Evolutionary conservation across 345 rosid species (phyloP).

Genomic region (Aegle marmelos): DNA sequence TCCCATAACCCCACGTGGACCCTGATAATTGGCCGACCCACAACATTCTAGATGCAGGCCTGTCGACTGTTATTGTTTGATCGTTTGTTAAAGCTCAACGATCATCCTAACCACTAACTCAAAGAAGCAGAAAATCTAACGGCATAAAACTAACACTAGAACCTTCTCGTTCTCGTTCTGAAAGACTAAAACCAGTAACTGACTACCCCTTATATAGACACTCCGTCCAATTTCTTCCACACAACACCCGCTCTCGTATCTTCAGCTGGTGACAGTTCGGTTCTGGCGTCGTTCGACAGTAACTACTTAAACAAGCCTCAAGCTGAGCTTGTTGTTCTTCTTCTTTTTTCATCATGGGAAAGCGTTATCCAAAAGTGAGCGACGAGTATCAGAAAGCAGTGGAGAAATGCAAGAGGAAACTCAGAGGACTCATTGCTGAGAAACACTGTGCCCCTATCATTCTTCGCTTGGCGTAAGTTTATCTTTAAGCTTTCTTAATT

Average conservation of each 20-base stretch:
- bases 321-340: background rate
- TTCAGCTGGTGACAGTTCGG: background rate
- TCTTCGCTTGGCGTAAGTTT: slow-evolving; percentile 74
- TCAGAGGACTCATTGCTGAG: slow-evolving; percentile 76
- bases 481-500: background rate
- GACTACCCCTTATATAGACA: too few relatives aligned
- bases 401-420: slow-evolving; percentile 68
- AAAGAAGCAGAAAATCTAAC: background rate
- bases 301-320: background rate
- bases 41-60: background rate
- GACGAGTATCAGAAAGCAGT: slow-evolving; percentile 71
- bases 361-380: slow-evolving; percentile 65
- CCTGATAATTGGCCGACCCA: background rate
- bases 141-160: slow-evolving; percentile 10
- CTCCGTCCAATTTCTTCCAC: too few relatives aligned
- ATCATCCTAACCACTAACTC: background rate
- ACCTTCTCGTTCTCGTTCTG: slow-evolving; percentile 9
- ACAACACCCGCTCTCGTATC: background rate
- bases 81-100: background rate
- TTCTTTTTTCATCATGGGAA: slow-evolving; percentile 27
- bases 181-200: too few relatives aligned
- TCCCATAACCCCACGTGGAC: too few relatives aligned
- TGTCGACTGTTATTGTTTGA: too few relatives aligned
- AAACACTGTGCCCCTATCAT: slow-evolving; percentile 85
- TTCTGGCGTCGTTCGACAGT: background rate